Conservation (phyloP, 192 early-diverging fungal genomes). For the Mortierella antarctica region DNA sequence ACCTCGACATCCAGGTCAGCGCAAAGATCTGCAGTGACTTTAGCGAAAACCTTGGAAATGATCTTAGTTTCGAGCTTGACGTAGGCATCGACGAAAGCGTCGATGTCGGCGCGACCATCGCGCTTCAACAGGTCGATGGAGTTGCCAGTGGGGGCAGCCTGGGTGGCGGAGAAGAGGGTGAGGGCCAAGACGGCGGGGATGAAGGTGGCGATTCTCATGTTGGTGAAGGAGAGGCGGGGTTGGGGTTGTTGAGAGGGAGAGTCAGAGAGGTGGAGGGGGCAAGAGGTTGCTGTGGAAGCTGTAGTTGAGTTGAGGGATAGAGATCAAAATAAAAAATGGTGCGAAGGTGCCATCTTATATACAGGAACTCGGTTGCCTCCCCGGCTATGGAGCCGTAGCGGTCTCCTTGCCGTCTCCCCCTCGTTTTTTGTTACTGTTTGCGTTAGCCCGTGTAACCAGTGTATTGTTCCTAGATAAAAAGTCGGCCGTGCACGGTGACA, state of each 20-base stretch:
- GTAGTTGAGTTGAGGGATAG: slow-evolving; percentile 33
- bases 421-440: too few species aligned
- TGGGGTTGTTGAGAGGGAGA: not conserved
- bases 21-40: slow-evolving; percentile 25
- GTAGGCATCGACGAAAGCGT: slow-evolving; percentile 26
- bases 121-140: slow-evolving; percentile 14
- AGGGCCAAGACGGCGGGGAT: slow-evolving; percentile 51
- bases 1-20: slow-evolving; percentile 30
- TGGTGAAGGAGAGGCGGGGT: slow-evolving; percentile 1
- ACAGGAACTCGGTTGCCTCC: too few species aligned
- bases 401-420: too few species aligned
- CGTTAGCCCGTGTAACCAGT: too few species aligned
- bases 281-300: slow-evolving; percentile 49
- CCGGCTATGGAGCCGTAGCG: too few species aligned
- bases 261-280: slow-evolving; percentile 22
- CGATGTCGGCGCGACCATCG: slow-evolving; percentile 1
- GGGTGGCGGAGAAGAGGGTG: slow-evolving; percentile 36
- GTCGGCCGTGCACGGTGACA: too few species aligned
- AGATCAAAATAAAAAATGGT: slow-evolving; percentile 12
- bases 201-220: slow-evolving; percentile 41
- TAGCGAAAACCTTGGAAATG: slow-evolving; percentile 2
- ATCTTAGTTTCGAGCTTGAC: slow-evolving; percentile 13
- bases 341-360: too few species aligned
- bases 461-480: too few species aligned
- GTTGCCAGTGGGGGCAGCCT: slow-evolving; percentile 15